Conservation (phyloP, 257 asterid species). For the Euphrasia confusa region DNA sequence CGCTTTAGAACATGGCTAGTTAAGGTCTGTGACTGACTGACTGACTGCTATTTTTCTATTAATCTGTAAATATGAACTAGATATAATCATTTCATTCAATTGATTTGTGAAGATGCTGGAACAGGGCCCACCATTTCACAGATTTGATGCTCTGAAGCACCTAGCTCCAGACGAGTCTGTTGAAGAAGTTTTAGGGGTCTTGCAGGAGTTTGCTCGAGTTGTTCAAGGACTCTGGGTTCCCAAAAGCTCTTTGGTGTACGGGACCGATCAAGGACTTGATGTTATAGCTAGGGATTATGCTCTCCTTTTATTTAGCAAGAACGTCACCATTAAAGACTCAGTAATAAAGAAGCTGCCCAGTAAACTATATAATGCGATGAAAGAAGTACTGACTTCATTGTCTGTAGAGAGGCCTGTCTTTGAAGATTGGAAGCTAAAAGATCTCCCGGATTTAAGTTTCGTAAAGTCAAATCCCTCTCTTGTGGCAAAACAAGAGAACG, state of each 20-base stretch:
- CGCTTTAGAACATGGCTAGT: slow-evolving; percentile 56
- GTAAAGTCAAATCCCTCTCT: slow-evolving; percentile 43
- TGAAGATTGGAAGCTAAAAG: slow-evolving; percentile 77
- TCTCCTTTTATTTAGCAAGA: slow-evolving; percentile 63
- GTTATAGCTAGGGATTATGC: slow-evolving; percentile 53
- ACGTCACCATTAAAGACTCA: slow-evolving; percentile 29
- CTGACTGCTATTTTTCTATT: neutral
- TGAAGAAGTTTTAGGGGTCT: slow-evolving; percentile 57
- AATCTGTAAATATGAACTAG: too few relatives aligned
- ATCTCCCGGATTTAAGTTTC: slow-evolving; percentile 55
- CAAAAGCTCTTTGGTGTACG: slow-evolving; percentile 46
- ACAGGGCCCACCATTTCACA: slow-evolving; percentile 75
- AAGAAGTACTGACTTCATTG: slow-evolving; percentile 43
- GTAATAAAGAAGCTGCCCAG: slow-evolving; percentile 26
- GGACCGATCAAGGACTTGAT: slow-evolving; percentile 32
- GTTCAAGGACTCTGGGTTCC: slow-evolving; percentile 95
- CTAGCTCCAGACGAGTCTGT: slow-evolving; percentile 59
- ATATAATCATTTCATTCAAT: slow-evolving; percentile 7
- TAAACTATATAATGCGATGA: slow-evolving; percentile 32
- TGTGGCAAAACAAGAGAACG: slow-evolving; percentile 50
- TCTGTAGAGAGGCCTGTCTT: slow-evolving; percentile 49
- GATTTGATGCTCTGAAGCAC: slow-evolving; percentile 66
- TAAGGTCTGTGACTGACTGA: slow-evolving; percentile 43
- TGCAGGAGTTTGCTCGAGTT: slow-evolving; percentile 57
- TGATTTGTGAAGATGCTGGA: slow-evolving; percentile 29